These are phyloP conservation scores for Sanghuangporus weigelae DNA, from an alignment of 1,284 basidiomycete genomes.

Conservation along the genomic window DNA sequence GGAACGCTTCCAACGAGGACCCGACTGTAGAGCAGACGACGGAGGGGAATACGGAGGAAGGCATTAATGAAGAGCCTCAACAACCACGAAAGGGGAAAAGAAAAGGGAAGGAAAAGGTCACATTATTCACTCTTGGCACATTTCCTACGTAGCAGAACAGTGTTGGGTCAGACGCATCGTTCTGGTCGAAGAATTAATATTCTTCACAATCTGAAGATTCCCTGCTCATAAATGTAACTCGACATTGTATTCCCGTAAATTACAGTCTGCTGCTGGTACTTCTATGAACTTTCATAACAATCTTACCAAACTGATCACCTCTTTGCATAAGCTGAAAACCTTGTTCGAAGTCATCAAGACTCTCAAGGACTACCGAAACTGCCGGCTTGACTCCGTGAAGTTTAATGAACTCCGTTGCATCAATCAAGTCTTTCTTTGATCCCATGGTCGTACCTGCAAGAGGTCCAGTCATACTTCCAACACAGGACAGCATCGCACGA, in stretches of 20 bases:
- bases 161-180: neutral
- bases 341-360: slow-evolving; percentile 60
- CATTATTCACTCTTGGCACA: slow-evolving; percentile 53
- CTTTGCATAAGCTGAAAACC: slow-evolving; percentile 65
- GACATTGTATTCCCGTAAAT: neutral
- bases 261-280: neutral
- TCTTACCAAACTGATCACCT: slow-evolving; percentile 73
- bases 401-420: slow-evolving; percentile 67
- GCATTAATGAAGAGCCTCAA: slow-evolving; percentile 14
- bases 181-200: neutral
- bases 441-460: slow-evolving; percentile 76
- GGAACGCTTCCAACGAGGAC: slow-evolving; percentile 31
- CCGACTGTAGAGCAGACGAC: neutral
- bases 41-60: slow-evolving; percentile 21
- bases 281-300: slow-evolving; percentile 47
- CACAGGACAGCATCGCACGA: slow-evolving; percentile 20
- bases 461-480: too few species aligned
- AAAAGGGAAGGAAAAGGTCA: slow-evolving; percentile 82
- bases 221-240: neutral
- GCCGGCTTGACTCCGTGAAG: slow-evolving; percentile 67
- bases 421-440: slow-evolving; percentile 68
- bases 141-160: slow-evolving; percentile 18
- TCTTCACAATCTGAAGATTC: neutral
- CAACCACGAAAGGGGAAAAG: slow-evolving; percentile 50
- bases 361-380: slow-evolving; percentile 69